Conservation (phyloP, 148 eudicot species). For the Camellia japonica region DNA sequence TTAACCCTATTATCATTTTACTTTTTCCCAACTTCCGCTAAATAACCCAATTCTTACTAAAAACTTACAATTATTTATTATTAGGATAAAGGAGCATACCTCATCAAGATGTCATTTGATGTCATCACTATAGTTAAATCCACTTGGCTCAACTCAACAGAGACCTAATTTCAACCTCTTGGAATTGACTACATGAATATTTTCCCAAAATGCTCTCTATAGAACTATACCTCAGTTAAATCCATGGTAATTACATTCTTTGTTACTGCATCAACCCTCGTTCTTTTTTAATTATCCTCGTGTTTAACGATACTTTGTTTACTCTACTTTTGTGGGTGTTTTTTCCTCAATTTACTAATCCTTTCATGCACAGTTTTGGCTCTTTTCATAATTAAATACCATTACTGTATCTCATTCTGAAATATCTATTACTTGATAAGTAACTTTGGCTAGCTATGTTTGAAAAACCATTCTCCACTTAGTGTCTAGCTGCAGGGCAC, state of each 20-base stretch:
- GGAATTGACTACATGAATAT: neutral
- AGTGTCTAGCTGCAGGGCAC: neutral
- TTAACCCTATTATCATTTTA: too few species aligned
- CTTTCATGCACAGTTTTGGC: neutral
- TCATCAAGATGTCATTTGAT: neutral
- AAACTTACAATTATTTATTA: neutral
- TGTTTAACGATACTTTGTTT: neutral
- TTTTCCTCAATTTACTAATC: neutral
- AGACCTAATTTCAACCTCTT: neutral
- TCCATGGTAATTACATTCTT: neutral
- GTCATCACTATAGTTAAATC: neutral
- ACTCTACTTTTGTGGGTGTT: conserved; percentile 1
- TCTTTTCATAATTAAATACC: neutral
- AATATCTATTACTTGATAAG: too few species aligned
- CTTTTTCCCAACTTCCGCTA: too few species aligned
- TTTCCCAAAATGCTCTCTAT: neutral
- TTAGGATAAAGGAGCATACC: neutral
- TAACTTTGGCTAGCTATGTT: too few species aligned
- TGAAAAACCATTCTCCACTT: conserved; percentile 1
- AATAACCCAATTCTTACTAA: neutral
- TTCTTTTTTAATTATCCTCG: neutral
- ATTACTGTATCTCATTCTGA: too few species aligned
- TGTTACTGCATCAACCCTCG: neutral
- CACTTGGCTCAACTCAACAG: neutral
- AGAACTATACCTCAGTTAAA: neutral